Evolutionary conservation across 2,329 filamentous ascomycete species (phyloP).

Genomic region (Leptographium wingfieldii): DNA sequence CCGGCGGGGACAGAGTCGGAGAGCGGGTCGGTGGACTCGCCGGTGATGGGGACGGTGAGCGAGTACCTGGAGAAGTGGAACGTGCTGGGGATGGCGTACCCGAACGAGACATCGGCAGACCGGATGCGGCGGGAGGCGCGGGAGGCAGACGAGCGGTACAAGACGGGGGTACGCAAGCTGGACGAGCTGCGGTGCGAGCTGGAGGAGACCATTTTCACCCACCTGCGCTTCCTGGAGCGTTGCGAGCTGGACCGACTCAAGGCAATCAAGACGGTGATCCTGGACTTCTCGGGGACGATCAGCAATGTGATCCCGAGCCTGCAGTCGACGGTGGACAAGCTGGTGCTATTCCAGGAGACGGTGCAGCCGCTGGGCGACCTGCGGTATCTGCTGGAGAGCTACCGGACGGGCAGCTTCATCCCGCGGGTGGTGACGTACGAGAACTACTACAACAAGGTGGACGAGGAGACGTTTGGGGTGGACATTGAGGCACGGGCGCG

Average conservation of each 20-base stretch:
- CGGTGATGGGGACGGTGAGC: slow-evolving; percentile 67
- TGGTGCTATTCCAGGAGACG: slow-evolving; percentile 98
- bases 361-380: slow-evolving; percentile 88
- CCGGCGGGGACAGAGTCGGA: neutral
- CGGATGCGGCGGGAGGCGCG: slow-evolving; percentile 76
- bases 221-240: slow-evolving; percentile 91
- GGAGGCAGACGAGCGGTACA: slow-evolving; percentile 91
- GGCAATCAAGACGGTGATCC: slow-evolving; percentile 93
- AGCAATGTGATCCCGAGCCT: slow-evolving; percentile 96
- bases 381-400: slow-evolving; percentile 90
- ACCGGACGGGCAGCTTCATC: slow-evolving; percentile 84
- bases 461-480: slow-evolving; percentile 95
- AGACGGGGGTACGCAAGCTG: slow-evolving; percentile 69
- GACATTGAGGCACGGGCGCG: slow-evolving; percentile 91
- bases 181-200: slow-evolving; percentile 85
- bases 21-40: slow-evolving; percentile 53
- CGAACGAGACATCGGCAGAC: slow-evolving; percentile 86
- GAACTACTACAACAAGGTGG: slow-evolving; percentile 97
- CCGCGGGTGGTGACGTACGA: slow-evolving; percentile 90
- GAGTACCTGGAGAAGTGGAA: slow-evolving; percentile 92
- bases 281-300: slow-evolving; percentile 94
- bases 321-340: slow-evolving; percentile 91
- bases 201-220: slow-evolving; percentile 88
- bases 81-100: slow-evolving; percentile 73
- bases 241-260: slow-evolving; percentile 93